Conservation (phyloP, 2,329 filamentous ascomycete species). For the Aspergillus novoparasiticus region DNA sequence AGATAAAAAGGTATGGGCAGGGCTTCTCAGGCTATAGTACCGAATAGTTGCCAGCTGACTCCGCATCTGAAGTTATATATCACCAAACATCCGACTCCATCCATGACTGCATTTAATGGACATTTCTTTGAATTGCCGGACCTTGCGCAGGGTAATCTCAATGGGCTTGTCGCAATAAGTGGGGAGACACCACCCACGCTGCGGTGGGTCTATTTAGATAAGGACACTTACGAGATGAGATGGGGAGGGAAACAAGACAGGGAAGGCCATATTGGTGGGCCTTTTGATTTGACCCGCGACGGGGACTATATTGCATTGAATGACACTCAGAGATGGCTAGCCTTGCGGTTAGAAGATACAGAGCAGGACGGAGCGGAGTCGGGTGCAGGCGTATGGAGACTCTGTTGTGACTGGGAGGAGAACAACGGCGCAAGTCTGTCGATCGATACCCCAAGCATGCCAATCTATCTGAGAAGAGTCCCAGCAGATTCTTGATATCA, state of each 20-base stretch:
- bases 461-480: background rate
- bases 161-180: constrained; percentile 5
- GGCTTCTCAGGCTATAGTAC: background rate
- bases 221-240: constrained; percentile 11
- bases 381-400: background rate
- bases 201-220: constrained; percentile 13
- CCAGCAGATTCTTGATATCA: background rate
- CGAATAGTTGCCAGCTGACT: background rate
- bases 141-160: constrained; percentile 7
- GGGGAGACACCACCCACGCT: constrained; percentile 11
- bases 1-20: constrained; percentile 7
- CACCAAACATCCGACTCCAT: constrained; percentile 2
- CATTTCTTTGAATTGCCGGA: constrained; percentile 9
- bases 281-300: constrained; percentile 19
- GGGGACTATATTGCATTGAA: constrained; percentile 15
- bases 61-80: constrained; percentile 8
- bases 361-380: background rate
- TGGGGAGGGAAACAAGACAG: constrained; percentile 14
- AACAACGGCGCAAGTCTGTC: background rate
- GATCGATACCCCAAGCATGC: background rate
- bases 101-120: constrained; percentile 9
- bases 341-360: background rate
- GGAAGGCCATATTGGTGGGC: constrained; percentile 15
- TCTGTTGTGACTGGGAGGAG: background rate
- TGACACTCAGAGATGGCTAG: constrained; percentile 17